phyloP scores from a whole-genome alignment of 1,139 yeast species.

The Groenewaldozyma auringiensis region DNA sequence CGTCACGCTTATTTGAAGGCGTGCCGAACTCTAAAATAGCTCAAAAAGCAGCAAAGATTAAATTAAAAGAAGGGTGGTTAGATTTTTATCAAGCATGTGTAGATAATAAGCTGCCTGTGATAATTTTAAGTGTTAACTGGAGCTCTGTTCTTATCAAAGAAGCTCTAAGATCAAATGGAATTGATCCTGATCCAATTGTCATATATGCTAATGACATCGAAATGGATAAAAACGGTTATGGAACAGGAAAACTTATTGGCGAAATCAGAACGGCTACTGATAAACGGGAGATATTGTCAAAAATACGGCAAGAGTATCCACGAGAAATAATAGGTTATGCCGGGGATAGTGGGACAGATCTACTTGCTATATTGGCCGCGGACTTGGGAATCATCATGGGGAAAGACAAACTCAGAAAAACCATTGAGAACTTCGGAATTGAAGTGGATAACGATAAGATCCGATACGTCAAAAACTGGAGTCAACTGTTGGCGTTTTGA shows the following conservation, averaged over 20 bases:
- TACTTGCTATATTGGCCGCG: slow-evolving; percentile 45
- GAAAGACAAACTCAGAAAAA: slow-evolving; percentile 6
- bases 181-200: slow-evolving; percentile 18
- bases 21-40: slow-evolving; percentile 32
- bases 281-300: slow-evolving; percentile 35
- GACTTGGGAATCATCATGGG: slow-evolving; percentile 43
- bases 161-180: slow-evolving; percentile 34
- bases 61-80: slow-evolving; percentile 40
- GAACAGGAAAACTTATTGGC: slow-evolving; percentile 36
- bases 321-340: slow-evolving; percentile 36
- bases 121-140: slow-evolving; percentile 62
- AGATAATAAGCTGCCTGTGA: slow-evolving; percentile 32
- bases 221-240: slow-evolving; percentile 29
- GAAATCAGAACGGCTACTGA: slow-evolving; percentile 24
- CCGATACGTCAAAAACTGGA: background rate
- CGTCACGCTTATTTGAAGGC: slow-evolving; percentile 39
- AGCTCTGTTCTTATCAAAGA: slow-evolving; percentile 43
- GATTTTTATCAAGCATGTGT: slow-evolving; percentile 33
- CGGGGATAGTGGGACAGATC: slow-evolving; percentile 65
- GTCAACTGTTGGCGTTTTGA: too few species aligned
- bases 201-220: slow-evolving; percentile 43
- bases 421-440: slow-evolving; percentile 5
- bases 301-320: slow-evolving; percentile 19
- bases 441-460: background rate
- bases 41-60: slow-evolving; percentile 34